These are phyloP conservation scores for Aureobasidium sp. DNA, from an alignment of 2,329 filamentous ascomycete genomes.

Conservation along the genomic window DNA sequence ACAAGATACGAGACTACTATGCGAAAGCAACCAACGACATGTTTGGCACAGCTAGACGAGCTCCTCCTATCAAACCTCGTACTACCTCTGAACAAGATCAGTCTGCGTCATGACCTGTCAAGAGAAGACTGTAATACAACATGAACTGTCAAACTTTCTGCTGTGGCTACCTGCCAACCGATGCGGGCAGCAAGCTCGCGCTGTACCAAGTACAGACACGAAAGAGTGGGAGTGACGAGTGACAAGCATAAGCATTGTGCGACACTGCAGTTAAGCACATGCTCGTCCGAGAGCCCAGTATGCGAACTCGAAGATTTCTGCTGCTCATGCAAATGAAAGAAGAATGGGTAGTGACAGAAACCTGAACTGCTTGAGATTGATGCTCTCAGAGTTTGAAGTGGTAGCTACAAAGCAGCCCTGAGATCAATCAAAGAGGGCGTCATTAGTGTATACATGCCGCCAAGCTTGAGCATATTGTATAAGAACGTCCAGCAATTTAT, in stretches of 20 bases:
- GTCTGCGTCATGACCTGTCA: neutral
- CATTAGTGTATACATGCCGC: neutral
- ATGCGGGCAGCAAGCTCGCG: neutral
- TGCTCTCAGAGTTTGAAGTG: neutral
- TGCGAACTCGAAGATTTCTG: neutral
- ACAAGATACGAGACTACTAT: conserved; percentile 6
- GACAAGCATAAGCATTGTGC: neutral
- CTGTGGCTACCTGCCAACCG: neutral
- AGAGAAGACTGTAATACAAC: neutral
- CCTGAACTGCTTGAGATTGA: too few relatives aligned
- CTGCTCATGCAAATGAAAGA: neutral
- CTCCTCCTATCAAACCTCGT: neutral
- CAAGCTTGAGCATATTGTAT: neutral
- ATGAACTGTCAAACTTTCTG: neutral
- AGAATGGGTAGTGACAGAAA: too few relatives aligned
- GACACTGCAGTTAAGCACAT: neutral
- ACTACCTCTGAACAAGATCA: neutral
- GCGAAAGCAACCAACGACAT: conserved; percentile 10
- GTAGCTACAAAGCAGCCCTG: neutral
- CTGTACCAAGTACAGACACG: neutral
- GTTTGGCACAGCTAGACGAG: neutral
- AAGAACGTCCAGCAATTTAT: neutral
- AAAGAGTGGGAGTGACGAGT: neutral
- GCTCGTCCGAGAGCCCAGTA: neutral
- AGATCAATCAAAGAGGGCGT: neutral